Base-by-base conservation (phyloP, 768 basidiomycete genomes). In the Pholiota conissans region DNA sequence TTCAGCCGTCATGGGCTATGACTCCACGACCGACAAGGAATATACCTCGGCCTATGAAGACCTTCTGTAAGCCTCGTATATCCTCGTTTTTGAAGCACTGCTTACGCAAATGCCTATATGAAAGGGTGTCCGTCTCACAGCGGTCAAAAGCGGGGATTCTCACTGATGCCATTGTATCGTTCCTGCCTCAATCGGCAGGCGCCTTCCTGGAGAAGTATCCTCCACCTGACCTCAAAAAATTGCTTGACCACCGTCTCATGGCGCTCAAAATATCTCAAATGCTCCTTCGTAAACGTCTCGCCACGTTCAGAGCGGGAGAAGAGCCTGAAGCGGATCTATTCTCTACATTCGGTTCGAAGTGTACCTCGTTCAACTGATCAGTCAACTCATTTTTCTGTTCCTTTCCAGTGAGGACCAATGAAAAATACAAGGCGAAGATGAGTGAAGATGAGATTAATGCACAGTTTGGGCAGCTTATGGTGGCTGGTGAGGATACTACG, bases 401-500 rank as follows among this genome's bases (percentile, higher is more conserved):
- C 18, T 27, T 20, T 37, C 10, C 3, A 58, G 49, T 58, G 5
- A 13, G 40, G 14, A 30, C 7, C 16, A 47, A 52, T 30, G 26
- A 49, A 11, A 58, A 47, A 5, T 8, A 18, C 4, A 26, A 32
- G 16, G 16, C 8, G 1, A 22, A 26, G 8, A n/a, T 58, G 29
- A 45, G 34, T 13, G 35, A 29, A 14, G 30, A 58, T 3, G 57
- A 58, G 18, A 39, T 58, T 4, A 45, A 47, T 3, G 26, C 51
- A n/a, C 57, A 58, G 29, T 58, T 58, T 37, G 57, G 49, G 10
- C 18, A 24, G 24, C 8, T 58, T 30, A 58, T 40, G 10, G 37
- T 49, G 29, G 57, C 49, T 13, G 57, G 57, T 9, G 50, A 58
- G 13, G 57, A 58, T 22, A 58, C 57, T 14, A 58, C 57, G 20